Percentiles rank a stretch among this genome's conserved stretches.
phyloP scores from a whole-genome alignment of 2,329 filamentous ascomycete species.

The Colletotrichum sp. region DNA sequence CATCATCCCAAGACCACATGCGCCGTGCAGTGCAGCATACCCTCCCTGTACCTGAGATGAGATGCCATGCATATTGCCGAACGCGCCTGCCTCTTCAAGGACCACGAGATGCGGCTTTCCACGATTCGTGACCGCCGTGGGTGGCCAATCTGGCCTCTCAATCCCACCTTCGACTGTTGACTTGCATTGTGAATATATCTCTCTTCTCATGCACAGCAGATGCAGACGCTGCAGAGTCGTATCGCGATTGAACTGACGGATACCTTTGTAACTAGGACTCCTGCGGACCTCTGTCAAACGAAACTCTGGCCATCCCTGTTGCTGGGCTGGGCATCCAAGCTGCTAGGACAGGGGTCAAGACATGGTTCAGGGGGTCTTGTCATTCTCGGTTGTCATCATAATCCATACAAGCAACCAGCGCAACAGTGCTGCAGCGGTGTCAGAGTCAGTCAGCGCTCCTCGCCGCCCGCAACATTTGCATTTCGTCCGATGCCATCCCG shows the following conservation, averaged over 20 bases:
- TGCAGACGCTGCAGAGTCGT: background rate
- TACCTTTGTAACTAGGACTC: background rate
- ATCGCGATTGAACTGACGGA: background rate
- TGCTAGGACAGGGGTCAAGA: constrained; percentile 1
- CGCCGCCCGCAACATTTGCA: background rate
- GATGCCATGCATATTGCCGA: background rate
- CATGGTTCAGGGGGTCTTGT: constrained; percentile 10
- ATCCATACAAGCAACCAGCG: background rate
- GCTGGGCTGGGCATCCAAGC: background rate
- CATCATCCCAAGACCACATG: background rate
- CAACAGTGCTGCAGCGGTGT: background rate
- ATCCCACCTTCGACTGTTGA: background rate
- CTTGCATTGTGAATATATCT: background rate
- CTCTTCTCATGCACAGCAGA: background rate
- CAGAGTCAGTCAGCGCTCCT: background rate
- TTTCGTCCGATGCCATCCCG: constrained; percentile 7
- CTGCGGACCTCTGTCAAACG: background rate
- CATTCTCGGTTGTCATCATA: constrained; percentile 7
- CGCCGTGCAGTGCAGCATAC: background rate
- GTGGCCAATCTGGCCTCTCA: background rate
- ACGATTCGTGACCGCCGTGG: background rate
- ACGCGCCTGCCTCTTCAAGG: background rate
- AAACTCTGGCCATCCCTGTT: constrained; percentile 11
- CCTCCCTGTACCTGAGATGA: background rate
- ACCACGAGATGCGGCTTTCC: background rate